Conservation (phyloP, 192 early-diverging fungal species). For the Mortierella antarctica region DNA sequence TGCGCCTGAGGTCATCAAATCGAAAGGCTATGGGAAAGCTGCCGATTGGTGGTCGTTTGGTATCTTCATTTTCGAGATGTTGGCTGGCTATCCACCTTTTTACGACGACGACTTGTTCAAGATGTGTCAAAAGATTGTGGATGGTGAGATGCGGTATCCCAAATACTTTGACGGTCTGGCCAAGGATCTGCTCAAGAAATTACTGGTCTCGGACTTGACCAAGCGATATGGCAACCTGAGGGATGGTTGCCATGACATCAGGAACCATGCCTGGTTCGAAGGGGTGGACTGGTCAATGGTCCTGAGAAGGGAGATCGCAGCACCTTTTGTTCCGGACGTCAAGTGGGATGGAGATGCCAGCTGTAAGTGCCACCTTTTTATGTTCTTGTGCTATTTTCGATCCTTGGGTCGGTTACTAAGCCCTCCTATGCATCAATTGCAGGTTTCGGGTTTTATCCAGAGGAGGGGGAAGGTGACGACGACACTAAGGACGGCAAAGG, state of each 20-base stretch:
- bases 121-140: slow-evolving; percentile 79
- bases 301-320: slow-evolving; percentile 58
- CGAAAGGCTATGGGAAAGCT: slow-evolving; percentile 74
- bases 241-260: slow-evolving; percentile 76
- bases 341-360: slow-evolving; percentile 66
- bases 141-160: slow-evolving; percentile 77
- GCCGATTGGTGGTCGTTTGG: slow-evolving; percentile 78
- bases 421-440: background rate
- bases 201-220: slow-evolving; percentile 78
- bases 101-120: slow-evolving; percentile 80
- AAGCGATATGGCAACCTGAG: slow-evolving; percentile 84
- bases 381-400: background rate
- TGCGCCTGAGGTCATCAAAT: slow-evolving; percentile 79
- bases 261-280: slow-evolving; percentile 74
- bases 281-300: slow-evolving; percentile 72
- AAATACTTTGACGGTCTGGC: slow-evolving; percentile 78
- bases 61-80: slow-evolving; percentile 77
- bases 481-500: background rate
- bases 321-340: slow-evolving; percentile 67
- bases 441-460: slow-evolving; percentile 47
- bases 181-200: slow-evolving; percentile 77
- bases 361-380: slow-evolving; percentile 36
- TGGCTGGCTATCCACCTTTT: slow-evolving; percentile 78
- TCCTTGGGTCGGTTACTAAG: background rate
- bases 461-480: slow-evolving; percentile 29